Conservation (phyloP, 352 stramenopile genomes). For the Saprolegnia parasitica region DNA sequence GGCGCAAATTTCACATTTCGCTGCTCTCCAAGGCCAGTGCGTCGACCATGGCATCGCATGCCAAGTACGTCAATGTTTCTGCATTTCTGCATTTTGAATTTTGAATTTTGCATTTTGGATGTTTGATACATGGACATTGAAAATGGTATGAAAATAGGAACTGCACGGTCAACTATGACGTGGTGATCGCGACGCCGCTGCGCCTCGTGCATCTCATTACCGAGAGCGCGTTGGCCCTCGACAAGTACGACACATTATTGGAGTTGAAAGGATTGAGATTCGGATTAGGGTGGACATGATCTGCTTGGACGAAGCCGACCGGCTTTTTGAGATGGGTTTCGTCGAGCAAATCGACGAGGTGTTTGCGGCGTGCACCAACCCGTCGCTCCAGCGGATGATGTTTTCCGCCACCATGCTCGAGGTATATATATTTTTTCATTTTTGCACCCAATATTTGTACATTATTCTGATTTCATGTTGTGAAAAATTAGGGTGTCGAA, state of each 20-base stretch:
- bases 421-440: background rate
- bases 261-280: slow-evolving; percentile 29
- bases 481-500: slow-evolving; percentile 64
- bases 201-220: slow-evolving; percentile 90
- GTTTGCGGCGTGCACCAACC: slow-evolving; percentile 85
- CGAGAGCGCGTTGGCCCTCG: slow-evolving; percentile 77
- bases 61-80: slow-evolving; percentile 42
- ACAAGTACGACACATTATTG: slow-evolving; percentile 15
- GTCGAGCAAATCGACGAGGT: slow-evolving; percentile 97
- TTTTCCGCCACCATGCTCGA: slow-evolving; percentile 98
- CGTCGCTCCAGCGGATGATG: slow-evolving; percentile 89
- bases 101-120: background rate
- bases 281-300: slow-evolving; percentile 86
- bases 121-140: background rate
- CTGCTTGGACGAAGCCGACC: slow-evolving; percentile 98
- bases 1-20: slow-evolving; percentile 83
- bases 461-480: background rate
- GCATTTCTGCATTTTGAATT: background rate
- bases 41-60: slow-evolving; percentile 59
- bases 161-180: slow-evolving; percentile 84
- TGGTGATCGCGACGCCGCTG: slow-evolving; percentile 95
- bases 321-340: slow-evolving; percentile 96
- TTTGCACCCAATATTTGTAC: background rate
- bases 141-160: slow-evolving; percentile 39
- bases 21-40: slow-evolving; percentile 92